Base-by-base conservation (phyloP, 2,329 filamentous ascomycete genomes). In the Ophiocordyceps sinensis region DNA sequence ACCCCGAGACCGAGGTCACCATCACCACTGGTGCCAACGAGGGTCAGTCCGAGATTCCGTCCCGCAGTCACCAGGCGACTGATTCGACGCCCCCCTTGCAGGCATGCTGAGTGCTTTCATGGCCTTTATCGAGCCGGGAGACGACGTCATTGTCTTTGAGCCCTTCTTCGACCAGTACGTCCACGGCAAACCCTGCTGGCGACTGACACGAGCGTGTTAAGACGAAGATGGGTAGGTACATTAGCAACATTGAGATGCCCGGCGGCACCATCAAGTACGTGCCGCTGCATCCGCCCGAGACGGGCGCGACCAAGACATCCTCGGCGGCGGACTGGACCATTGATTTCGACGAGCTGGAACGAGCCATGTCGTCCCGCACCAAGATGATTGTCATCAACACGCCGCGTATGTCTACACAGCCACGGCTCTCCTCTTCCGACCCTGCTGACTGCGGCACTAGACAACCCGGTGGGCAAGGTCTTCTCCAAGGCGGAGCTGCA, bases 221-320 rank as follows among this genome's bases (percentile, higher is more conserved):
- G 14, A 28, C 14, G n/a, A 5, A 10, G 5, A 13, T 38, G 19
- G n/a, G 3, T 12, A 60, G 58, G 43, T 61, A 96, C 60, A 94
- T 98, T 50, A 87, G 82, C 68, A 98, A 98, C 64, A 96, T 98
- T 48, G 85, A 95, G 62, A 96, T 98, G 88, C 80, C 91, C 1
- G 91, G 91, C 40, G 91, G 91, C 50, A 93, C 82, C 58, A 85
- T 96, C 48, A 82, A 89, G 51, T 96, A 95, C 57, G 89, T 96
- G 21, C 88, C 91, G n/a, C 70, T 98, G 58, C 84, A 91, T 46
- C 89, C 91, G 26, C 91, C 91, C 10, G 71, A 75, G 47, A 79
- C 86, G 37, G 91, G 91, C 39, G 82, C 78, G 5, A 76, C 71
- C 32, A 75, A 79, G 61, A 94, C 85, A 1, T 85, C 86, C 0